Base-by-base conservation (phyloP, 139 green algal species). In the Volvox africanus region DNA sequence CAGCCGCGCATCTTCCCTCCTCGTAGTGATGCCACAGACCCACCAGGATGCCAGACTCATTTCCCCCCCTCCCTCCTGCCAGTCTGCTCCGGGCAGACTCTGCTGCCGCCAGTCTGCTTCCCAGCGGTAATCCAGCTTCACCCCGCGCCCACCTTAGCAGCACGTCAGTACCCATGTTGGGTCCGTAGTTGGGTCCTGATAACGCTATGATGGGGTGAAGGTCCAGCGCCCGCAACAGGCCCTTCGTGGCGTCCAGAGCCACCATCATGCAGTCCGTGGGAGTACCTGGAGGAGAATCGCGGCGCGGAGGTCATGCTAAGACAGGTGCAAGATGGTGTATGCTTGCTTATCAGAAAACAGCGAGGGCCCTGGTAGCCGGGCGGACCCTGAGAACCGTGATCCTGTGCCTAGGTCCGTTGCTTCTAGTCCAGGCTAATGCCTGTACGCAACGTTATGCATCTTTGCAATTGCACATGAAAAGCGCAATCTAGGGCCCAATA, bases 231-330 rank as follows among this genome's bases (percentile, higher is more conserved):
- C 75, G 32, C 86, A 91, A 6, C 5, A 91, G 75, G 55, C 86
- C 86, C 86, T 85, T 76, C 75, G 86, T 86, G 75, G 75, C 61
- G 75, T 91, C 86, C 75, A 91, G 86, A 9, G 86, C 75, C 22
- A 85, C 86, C 75, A 91, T 84, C 75, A 91, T 85, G 86, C 86
- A 91, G 75, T 91, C 86, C 14, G 86, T 85, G 75, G 86, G 86
- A 32, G 86, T 91, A 50, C 85, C 85, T 89, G 85, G 0, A 30
- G 62, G 71, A 62, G 32, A n/a, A 3, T 21, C 33, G 77, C 5
- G 30, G n/a, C 78, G 30, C 21, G 17, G 37, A 44, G 17, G 1
- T 32, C 13, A 19, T 65, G 35, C 71, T 17, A 22, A 36, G 0
- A 9, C 65, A 67, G 36, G 35, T 32, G 78, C 2, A n/a, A 28